Evolutionary conservation across 2,329 filamentous ascomycete genomes (phyloP).

Genomic region (Drechslerella dactyloides): DNA sequence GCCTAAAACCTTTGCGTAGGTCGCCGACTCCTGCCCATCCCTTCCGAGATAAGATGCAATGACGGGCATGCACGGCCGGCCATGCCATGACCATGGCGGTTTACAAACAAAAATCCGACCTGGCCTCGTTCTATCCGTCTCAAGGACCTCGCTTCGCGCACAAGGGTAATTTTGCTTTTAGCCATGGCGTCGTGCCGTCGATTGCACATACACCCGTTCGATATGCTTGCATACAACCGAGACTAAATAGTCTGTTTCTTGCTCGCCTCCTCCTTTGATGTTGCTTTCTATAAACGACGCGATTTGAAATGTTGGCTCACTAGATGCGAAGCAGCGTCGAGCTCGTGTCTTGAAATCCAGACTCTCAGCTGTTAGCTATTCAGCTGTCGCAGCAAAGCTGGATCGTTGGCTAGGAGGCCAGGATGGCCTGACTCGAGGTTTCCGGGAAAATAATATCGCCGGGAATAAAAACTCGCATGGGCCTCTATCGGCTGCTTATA

Average conservation of each 20-base stretch:
- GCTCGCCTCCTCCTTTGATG: too few species aligned
- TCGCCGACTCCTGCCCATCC: conserved; percentile 47
- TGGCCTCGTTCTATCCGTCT: conserved; percentile 25
- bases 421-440: neutral
- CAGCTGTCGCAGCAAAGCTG: neutral
- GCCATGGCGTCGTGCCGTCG: too few species aligned
- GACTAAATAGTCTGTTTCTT: too few species aligned
- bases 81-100: conserved; percentile 42
- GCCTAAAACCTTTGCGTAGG: conserved; percentile 29
- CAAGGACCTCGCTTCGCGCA: conserved; percentile 24
- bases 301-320: too few species aligned
- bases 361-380: too few species aligned
- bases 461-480: too few species aligned
- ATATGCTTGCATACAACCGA: too few species aligned
- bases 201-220: too few species aligned
- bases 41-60: conserved; percentile 50
- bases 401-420: neutral
- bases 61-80: too few species aligned
- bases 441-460: neutral
- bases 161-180: conserved; percentile 2
- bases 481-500: neutral
- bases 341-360: too few species aligned
- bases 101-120: conserved; percentile 17
- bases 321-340: too few species aligned
- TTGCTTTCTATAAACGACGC: too few species aligned